Base-by-base conservation (phyloP, 441 rosid species). In the Brassica hybrid region DNA sequence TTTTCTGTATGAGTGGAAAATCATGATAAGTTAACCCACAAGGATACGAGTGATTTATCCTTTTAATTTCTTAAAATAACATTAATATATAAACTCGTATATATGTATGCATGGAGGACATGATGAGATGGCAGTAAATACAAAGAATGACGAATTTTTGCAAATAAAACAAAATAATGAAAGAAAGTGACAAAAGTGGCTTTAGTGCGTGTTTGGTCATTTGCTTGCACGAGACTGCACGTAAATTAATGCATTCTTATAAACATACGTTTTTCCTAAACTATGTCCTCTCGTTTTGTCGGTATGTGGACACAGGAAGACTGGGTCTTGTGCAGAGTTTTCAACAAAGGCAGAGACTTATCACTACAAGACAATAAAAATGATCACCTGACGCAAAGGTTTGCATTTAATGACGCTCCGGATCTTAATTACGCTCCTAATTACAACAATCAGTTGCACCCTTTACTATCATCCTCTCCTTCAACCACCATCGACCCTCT, bases 301-400 rank as follows among this genome's bases (percentile, higher is more conserved):
- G 73, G 64, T 65, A 62, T 67, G 74, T 78, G 82, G 67, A 79
- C 90, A 93, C 91, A 94, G 99, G 99, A 94, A 86, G 98, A 91
- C 65, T 94, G 99, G 99, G 99, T 93, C 27, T 38, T 94, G 69
- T 94, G 97, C 75, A 86, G 98, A 86, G 98, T 94, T 14, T 91
- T 93, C 60, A 84, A 90, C 84, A 91, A 90, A 82, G 78, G 92
- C 85, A 91, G 88, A 66, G 88, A 71, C 70, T 62, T 74, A 69
- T 18, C 69, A 17, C 21, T 54, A 54, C 59, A 54, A 54, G 19
- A 50, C 59, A 9, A 82, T 27, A 69, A 56, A 70, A 72, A 21
- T 73, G 66, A 65, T 38, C 73, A 67, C 41, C 69, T 62, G 43
- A 85, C 60, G 66, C 82, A 3, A 76, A 77, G 78, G 80, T 79